Conservation (phyloP, 176 grass and related monocot species). For the Poa pratensis region DNA sequence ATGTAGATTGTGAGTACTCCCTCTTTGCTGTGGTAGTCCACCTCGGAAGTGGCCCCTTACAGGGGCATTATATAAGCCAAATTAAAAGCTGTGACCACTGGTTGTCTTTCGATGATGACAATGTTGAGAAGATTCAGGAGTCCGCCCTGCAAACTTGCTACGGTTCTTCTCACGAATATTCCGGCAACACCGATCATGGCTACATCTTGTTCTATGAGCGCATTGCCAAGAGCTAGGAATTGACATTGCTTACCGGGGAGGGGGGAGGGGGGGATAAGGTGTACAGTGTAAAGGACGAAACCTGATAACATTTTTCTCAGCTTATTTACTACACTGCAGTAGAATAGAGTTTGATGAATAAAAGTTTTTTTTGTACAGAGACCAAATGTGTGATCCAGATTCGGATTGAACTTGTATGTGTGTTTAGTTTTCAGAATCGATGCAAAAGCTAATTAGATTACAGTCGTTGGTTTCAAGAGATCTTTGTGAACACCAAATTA, state of each 20-base stretch:
- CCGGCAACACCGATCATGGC: slow-evolving; percentile 88
- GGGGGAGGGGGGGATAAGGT: not conserved
- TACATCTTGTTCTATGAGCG: slow-evolving; percentile 92
- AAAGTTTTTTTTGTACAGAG: not conserved
- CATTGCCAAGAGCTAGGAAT: slow-evolving; percentile 33
- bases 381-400: not conserved
- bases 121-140: slow-evolving; percentile 80
- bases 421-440: not conserved
- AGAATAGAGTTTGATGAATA: slow-evolving; percentile 5
- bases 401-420: not conserved
- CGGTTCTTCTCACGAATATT: slow-evolving; percentile 81
- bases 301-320: not conserved
- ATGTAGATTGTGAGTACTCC: slow-evolving; percentile 73
- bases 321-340: not conserved
- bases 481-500: not conserved
- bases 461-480: not conserved
- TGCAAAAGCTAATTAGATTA: not conserved
- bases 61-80: slow-evolving; percentile 89
- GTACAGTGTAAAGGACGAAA: not conserved
- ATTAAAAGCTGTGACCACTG: slow-evolving; percentile 87
- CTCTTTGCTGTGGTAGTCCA: slow-evolving; percentile 95
- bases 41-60: slow-evolving; percentile 82
- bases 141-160: slow-evolving; percentile 71
- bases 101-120: slow-evolving; percentile 91
- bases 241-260: not conserved